These are phyloP conservation scores for Andrographis paniculata DNA, from an alignment of 305 asterid species.

Conservation along the genomic window DNA sequence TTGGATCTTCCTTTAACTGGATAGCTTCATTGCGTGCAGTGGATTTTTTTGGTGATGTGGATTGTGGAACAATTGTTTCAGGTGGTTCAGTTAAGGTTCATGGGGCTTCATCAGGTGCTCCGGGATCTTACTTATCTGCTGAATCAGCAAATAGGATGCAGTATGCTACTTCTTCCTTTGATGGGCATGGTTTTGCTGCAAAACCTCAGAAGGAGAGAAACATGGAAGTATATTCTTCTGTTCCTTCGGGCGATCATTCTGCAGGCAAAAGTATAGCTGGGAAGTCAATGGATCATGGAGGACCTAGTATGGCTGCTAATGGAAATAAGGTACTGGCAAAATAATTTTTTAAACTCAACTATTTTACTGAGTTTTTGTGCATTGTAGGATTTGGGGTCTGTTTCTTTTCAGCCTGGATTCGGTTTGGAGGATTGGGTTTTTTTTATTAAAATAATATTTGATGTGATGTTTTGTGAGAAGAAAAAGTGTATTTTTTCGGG, in stretches of 20 bases:
- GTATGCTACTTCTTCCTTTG: conserved; percentile 65
- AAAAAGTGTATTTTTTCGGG: too few relatives aligned
- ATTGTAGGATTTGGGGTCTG: conserved; percentile 9
- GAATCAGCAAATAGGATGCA: conserved; percentile 63
- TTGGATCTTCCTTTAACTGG: conserved; percentile 9
- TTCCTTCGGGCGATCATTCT: conserved; percentile 42
- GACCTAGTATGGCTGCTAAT: conserved; percentile 36
- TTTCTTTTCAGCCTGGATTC: too few relatives aligned
- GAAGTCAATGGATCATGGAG: conserved; percentile 55
- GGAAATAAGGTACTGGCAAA: conserved; percentile 37
- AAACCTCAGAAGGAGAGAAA: conserved; percentile 59
- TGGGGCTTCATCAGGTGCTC: conserved; percentile 45
- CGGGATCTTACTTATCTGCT: conserved; percentile 51
- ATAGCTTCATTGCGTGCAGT: conserved; percentile 11
- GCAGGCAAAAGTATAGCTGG: conserved; percentile 46
- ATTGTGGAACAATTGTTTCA: conserved; percentile 24
- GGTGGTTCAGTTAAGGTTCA: conserved; percentile 56
- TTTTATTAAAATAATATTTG: too few relatives aligned
- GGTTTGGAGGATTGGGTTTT: too few relatives aligned
- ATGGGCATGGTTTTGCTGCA: conserved; percentile 53
- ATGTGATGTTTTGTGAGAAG: too few relatives aligned
- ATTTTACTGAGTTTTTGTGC: conserved; percentile 14
- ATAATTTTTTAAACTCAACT: conserved; percentile 8
- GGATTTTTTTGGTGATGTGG: conserved; percentile 19
- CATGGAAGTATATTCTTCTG: conserved; percentile 44